Evolutionary conservation across 2,329 filamentous ascomycete genomes (phyloP), one percentile per base, ranked within the genome.

Genomic region (Neofusicoccum cordaticola): DNA sequence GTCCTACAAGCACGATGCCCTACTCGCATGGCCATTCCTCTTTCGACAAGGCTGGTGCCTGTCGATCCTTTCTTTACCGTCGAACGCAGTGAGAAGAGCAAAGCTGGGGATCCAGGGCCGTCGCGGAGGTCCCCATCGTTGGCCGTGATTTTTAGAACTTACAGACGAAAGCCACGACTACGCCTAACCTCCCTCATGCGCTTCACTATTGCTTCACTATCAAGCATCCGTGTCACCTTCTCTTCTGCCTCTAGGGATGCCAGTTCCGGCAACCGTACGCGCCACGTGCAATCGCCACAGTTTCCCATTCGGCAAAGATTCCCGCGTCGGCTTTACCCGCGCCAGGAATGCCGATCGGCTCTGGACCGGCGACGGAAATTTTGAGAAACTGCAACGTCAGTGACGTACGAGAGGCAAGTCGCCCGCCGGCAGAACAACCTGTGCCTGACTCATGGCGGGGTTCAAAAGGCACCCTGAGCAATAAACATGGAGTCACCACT

Each of bases 241-340:
- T 39, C 9, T 39, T 39, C 37, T 15, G 37, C 37, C 8, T 31
- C 27, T 31, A 7, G 27, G 27, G 27, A 22, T 35, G 17, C 51
- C 51, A 45, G 34, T 35, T 45, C 53, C 41, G 27, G 53, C 39
- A 45, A 19, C 34, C 37, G 17, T 35, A n/a, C 7, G 22, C 13
- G 39, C 41, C 53, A 58, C 56, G 56, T 47, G 41, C 56, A 47
- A 60, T 60, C 56, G 56, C 56, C 27, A 48, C 31, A 60, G 41
- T 60, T 48, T 47, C 56, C 53, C 41, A 13, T 45, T 45, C 41
- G 56, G 56, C 42, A 37, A 48, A 60, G 56, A 47, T 47, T 12
- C 56, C 34, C 12, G 56, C n/a, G 1, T 37, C 42, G 56, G 56
- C 56, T 31, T 47, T 47, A 60, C 31, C 56, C 56, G 56, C 27